Conservation (phyloP, 495 filamentous ascomycete species). For the Collariella sp. region DNA sequence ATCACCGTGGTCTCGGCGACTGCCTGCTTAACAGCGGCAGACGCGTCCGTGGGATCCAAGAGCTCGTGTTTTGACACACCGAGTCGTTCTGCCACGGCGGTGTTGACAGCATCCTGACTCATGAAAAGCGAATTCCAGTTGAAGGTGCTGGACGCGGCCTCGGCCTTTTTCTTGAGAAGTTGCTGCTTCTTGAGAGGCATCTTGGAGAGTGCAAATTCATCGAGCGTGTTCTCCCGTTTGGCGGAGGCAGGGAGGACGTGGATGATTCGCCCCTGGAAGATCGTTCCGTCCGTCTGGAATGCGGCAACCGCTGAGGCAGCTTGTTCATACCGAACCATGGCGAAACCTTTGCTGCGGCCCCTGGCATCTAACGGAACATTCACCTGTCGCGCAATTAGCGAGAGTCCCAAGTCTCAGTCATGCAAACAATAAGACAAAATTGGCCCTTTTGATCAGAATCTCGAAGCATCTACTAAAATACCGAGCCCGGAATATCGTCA, state of each 20-base stretch:
- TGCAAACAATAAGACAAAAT: conserved; percentile 19
- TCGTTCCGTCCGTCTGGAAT: conserved; percentile 67
- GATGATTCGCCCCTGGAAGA: conserved; percentile 84
- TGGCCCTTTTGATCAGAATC: conserved; percentile 36
- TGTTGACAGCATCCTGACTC: conserved; percentile 95
- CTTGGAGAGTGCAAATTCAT: conserved; percentile 80
- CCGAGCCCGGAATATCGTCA: conserved; percentile 51
- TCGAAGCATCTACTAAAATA: conserved; percentile 60
- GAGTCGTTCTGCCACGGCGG: conserved; percentile 75
- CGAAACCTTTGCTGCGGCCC: conserved; percentile 74
- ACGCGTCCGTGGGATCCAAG: conserved; percentile 85
- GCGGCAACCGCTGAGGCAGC: conserved; percentile 66
- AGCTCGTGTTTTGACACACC: conserved; percentile 84
- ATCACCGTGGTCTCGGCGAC: conserved; percentile 95
- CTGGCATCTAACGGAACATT: conserved; percentile 66
- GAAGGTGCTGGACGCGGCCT: conserved; percentile 67
- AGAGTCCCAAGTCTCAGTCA: conserved; percentile 7
- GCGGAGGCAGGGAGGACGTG: conserved; percentile 76
- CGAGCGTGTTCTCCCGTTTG: conserved; percentile 71
- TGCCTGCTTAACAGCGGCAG: conserved; percentile 91
- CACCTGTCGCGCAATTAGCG: conserved; percentile 49
- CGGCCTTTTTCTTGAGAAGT: conserved; percentile 70
- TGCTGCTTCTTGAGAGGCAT: conserved; percentile 91
- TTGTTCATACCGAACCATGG: conserved; percentile 68
- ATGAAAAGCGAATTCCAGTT: conserved; percentile 98